Percentiles rank a stretch among this genome's conserved stretches.
Conservation (phyloP, 768 basidiomycete species). For the Russula earlei region DNA sequence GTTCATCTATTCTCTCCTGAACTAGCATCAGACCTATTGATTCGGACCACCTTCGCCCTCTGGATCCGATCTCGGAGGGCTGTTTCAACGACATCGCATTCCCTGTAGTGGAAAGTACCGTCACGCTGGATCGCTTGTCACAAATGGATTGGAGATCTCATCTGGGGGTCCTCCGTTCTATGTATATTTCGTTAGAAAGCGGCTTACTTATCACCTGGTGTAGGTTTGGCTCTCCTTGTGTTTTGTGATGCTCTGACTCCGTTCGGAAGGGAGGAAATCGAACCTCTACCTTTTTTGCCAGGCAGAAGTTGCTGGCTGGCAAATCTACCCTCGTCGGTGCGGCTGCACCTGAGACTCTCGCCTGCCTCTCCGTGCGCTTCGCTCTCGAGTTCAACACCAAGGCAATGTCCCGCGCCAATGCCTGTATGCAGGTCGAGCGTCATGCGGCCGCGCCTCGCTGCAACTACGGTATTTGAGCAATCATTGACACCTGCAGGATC, state of each 20-base stretch:
- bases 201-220: not conserved
- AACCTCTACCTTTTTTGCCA: not conserved
- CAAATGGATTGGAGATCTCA: not conserved
- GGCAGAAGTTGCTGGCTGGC: not conserved
- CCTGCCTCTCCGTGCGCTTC: not conserved
- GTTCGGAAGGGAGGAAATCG: too few relatives aligned
- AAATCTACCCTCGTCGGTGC: fast-evolving
- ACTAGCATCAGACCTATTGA: not conserved
- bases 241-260: not conserved
- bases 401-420: not conserved
- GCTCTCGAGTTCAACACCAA: not conserved
- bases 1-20: not conserved
- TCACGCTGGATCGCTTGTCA: not conserved
- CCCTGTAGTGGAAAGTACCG: not conserved
- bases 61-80: not conserved
- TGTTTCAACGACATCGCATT: not conserved
- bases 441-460: not conserved
- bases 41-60: not conserved
- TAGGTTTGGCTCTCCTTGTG: not conserved
- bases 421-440: not conserved
- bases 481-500: not conserved
- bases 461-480: not conserved
- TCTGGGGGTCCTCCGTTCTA: not conserved
- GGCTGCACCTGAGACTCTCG: not conserved
- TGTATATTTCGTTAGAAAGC: not conserved